Conservation (phyloP, 2,329 filamentous ascomycete genomes). For the Colletotrichum paranaense region DNA sequence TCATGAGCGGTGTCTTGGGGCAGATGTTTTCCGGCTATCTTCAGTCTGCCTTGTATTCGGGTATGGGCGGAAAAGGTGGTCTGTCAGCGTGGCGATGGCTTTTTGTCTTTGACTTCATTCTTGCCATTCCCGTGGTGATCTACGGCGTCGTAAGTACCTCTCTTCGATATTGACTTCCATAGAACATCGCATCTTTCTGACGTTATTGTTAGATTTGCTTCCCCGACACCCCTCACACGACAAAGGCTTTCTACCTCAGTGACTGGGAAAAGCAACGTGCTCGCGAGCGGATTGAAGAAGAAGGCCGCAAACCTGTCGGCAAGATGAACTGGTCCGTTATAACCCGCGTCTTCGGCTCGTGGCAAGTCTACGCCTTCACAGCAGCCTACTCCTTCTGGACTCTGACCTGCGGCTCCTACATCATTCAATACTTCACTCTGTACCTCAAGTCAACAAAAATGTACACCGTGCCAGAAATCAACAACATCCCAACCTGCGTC, state of each 20-base stretch:
- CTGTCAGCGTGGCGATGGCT: constrained; percentile 51
- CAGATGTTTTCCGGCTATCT: constrained; percentile 51
- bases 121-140: constrained; percentile 50
- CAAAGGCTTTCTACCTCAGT: constrained; percentile 54
- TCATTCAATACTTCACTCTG: constrained; percentile 54
- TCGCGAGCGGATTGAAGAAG: constrained; percentile 74
- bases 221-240: constrained; percentile 57
- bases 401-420: constrained; percentile 50
- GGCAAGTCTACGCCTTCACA: constrained; percentile 57
- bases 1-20: constrained; percentile 65
- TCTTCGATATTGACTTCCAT: neutral
- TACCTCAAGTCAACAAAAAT: constrained; percentile 50
- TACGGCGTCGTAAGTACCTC: constrained; percentile 42
- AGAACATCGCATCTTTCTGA: neutral
- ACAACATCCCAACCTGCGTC: constrained; percentile 57
- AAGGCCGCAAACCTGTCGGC: constrained; percentile 50
- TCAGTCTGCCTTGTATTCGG: constrained; percentile 45
- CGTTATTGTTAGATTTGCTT: constrained; percentile 39
- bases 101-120: constrained; percentile 51
- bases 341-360: constrained; percentile 51
- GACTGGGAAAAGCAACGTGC: constrained; percentile 72
- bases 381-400: constrained; percentile 52
- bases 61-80: constrained; percentile 48
- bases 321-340: constrained; percentile 51
- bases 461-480: constrained; percentile 53